Percentiles rank a stretch among this genome's conserved stretches.
These are phyloP conservation scores for Draba incana DNA, from an alignment of 345 rosid genomes.

Conservation along the genomic window DNA sequence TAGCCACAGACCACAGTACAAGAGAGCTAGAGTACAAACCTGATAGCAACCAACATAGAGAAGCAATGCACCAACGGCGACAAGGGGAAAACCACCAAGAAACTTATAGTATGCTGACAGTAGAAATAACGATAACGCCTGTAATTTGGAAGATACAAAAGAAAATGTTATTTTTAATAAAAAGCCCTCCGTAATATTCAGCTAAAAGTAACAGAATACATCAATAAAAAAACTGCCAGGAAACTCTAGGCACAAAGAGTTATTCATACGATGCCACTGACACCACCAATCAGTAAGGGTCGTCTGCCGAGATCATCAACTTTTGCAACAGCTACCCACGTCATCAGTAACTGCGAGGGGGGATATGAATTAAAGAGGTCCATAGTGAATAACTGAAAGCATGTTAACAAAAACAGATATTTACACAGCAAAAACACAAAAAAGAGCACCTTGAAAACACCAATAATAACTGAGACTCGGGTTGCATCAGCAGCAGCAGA, in stretches of 20 bases:
- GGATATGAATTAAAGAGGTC: slow-evolving; percentile 27
- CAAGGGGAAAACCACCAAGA: slow-evolving; percentile 64
- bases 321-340: slow-evolving; percentile 77
- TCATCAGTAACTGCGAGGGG: slow-evolving; percentile 70
- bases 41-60: slow-evolving; percentile 96
- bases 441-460: slow-evolving; percentile 74
- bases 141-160: slow-evolving; percentile 42
- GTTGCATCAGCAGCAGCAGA: slow-evolving; percentile 99
- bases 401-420: background rate
- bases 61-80: slow-evolving; percentile 85
- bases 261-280: slow-evolving; percentile 76
- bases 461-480: slow-evolving; percentile 85
- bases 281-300: slow-evolving; percentile 91
- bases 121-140: slow-evolving; percentile 79
- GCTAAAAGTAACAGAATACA: background rate
- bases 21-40: slow-evolving; percentile 48
- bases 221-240: no score
- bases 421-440: background rate
- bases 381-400: background rate
- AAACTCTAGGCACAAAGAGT: slow-evolving; percentile 17
- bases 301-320: slow-evolving; percentile 96
- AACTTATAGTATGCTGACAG: slow-evolving; percentile 84
- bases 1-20: slow-evolving; percentile 11
- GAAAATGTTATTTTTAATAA: no score
- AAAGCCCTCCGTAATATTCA: background rate